Evolutionary conservation across 805 yeast species (phyloP).

Genomic region (Suhomyces tanzawaensis): DNA sequence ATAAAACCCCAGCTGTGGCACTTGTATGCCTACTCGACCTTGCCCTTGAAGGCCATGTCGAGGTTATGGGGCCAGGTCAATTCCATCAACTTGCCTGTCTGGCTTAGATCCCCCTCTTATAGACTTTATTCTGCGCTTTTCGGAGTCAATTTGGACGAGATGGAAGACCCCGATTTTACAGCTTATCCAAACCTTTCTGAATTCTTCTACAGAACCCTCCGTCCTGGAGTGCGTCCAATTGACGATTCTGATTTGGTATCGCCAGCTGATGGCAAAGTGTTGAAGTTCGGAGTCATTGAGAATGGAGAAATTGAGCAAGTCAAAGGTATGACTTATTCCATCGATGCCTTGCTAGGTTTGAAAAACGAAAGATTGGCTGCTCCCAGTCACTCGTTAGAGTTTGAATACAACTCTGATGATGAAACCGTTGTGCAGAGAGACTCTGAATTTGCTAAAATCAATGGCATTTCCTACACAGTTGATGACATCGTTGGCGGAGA

Average conservation of each 20-base stretch:
- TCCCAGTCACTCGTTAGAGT: slow-evolving; percentile 49
- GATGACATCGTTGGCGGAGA: slow-evolving; percentile 67
- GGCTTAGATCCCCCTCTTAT: slow-evolving; percentile 84
- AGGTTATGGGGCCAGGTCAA: slow-evolving; percentile 94
- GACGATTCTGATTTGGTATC: slow-evolving; percentile 66
- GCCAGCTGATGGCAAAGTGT: slow-evolving; percentile 91
- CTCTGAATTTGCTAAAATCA: slow-evolving; percentile 71
- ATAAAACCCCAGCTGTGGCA: slow-evolving; percentile 82
- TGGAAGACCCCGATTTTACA: slow-evolving; percentile 75
- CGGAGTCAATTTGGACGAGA: slow-evolving; percentile 87
- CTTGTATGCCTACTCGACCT: slow-evolving; percentile 80
- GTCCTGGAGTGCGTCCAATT: slow-evolving; percentile 77
- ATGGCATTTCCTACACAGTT: slow-evolving; percentile 69
- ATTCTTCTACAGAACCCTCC: slow-evolving; percentile 82
- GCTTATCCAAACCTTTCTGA: slow-evolving; percentile 81
- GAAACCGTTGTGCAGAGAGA: slow-evolving; percentile 50
- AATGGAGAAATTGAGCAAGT: slow-evolving; percentile 94
- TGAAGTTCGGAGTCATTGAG: slow-evolving; percentile 77
- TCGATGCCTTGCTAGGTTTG: slow-evolving; percentile 82
- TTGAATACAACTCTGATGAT: slow-evolving; percentile 40
- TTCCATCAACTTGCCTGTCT: slow-evolving; percentile 75
- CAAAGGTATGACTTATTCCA: slow-evolving; percentile 90
- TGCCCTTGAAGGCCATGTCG: slow-evolving; percentile 88
- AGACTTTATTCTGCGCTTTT: slow-evolving; percentile 73
- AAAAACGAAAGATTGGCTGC: slow-evolving; percentile 49